Evolutionary conservation across 805 yeast species (phyloP), one percentile per base, ranked within the genome.

Genomic region (Danielia oregonensis): DNA sequence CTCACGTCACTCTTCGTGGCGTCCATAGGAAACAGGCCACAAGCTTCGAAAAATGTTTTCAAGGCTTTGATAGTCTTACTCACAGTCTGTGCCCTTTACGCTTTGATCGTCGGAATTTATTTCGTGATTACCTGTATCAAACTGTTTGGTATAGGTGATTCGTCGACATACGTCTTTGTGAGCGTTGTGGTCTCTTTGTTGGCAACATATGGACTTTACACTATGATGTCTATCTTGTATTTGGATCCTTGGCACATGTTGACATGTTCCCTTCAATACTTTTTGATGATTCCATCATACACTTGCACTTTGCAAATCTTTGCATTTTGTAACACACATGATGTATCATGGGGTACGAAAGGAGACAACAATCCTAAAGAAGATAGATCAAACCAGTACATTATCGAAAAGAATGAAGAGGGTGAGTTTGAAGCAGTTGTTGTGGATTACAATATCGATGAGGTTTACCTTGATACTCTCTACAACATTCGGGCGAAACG

Each of bases 291-390:
- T 34, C 97, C 98, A 17, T 82, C 94, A 0, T 91, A 88, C 57
- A 84, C 94, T 4, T 86, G 96, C 63, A 82, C 96, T 2, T 68
- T 91, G 37, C 97, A 91, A 62, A 88, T 93, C 39, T 91, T 88
- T 65, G 97, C 98, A 1, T 88, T 91, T 62, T 91, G 98, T 67
- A 91, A 91, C 59, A 91, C 97, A 3, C 97, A 91, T 63, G 98
- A 91, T 68, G 96, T 93, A 32, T 85, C 96, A 0, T 91, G 98
- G 98, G 98, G 98, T 62, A 91, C 98, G 2, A 91, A 91, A 57
- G 98, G 98, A 47, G 96, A 89, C 41, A 84, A 82, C 44, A 76
- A 75, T 40, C 82, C 78, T 29, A 55, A 59, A 24, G 74, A 78
- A 13, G 76, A 77, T 44, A 82, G 76, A 41, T 67, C 82, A 24